phyloP scores from a whole-genome alignment of 495 filamentous ascomycete genomes.

The Penicillium ochrochloron region DNA sequence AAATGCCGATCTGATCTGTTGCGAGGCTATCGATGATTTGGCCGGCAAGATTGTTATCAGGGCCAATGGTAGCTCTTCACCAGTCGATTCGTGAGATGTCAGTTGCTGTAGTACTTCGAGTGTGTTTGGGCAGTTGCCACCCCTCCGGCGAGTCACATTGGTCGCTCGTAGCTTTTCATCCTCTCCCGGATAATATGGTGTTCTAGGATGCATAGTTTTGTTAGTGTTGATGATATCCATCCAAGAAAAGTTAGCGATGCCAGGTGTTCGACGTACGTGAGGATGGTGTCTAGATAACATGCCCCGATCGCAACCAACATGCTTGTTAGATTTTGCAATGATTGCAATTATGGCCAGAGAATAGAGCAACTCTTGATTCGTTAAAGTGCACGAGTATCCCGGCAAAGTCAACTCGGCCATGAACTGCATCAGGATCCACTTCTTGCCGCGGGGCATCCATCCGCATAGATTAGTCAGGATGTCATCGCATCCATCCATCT shows the following conservation, averaged over 20 bases:
- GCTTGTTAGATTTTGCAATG: neutral
- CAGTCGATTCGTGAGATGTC: slow-evolving; percentile 27
- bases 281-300: slow-evolving; percentile 70
- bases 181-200: slow-evolving; percentile 67
- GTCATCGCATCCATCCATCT: neutral
- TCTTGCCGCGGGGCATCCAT: neutral
- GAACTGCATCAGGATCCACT: neutral
- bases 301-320: slow-evolving; percentile 65
- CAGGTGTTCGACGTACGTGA: slow-evolving; percentile 55
- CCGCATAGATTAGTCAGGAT: neutral
- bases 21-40: slow-evolving; percentile 40
- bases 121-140: slow-evolving; percentile 74
- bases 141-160: slow-evolving; percentile 60
- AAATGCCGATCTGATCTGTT: slow-evolving; percentile 47
- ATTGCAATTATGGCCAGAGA: neutral
- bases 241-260: neutral
- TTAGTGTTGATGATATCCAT: neutral
- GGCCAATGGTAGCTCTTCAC: slow-evolving; percentile 30
- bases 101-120: slow-evolving; percentile 71
- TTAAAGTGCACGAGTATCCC: neutral
- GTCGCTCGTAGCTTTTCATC: slow-evolving; percentile 74
- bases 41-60: slow-evolving; percentile 52
- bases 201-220: slow-evolving; percentile 43
- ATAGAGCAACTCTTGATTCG: neutral
- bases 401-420: neutral